These are phyloP conservation scores for Sodiomyces alkalinus DNA, from an alignment of 2,329 filamentous ascomycete species.

Conservation along the genomic window DNA sequence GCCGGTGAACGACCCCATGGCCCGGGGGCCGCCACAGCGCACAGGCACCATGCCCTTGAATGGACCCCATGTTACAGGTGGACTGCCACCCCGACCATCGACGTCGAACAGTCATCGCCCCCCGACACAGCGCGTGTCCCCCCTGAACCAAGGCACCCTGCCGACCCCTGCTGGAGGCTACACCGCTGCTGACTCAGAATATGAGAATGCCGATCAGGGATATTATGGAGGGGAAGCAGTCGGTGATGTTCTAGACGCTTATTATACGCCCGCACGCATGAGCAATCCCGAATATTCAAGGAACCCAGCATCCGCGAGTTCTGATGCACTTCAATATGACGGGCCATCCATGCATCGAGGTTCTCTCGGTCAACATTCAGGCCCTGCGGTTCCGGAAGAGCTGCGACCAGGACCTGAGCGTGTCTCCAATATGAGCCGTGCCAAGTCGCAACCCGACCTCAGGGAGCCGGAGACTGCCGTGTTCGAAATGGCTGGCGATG, in stretches of 20 bases:
- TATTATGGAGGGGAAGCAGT: constrained; percentile 5
- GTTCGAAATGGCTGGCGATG: constrained; percentile 58
- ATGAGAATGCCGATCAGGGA: constrained; percentile 20
- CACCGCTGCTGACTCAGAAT: too few species aligned
- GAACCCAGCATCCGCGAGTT: background rate
- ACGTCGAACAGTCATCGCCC: constrained; percentile 37
- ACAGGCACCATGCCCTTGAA: constrained; percentile 31
- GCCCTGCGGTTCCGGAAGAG: constrained; percentile 19
- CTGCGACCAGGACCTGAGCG: constrained; percentile 34
- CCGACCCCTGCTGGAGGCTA: constrained; percentile 15
- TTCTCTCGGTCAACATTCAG: constrained; percentile 34
- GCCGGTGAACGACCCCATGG: constrained; percentile 31
- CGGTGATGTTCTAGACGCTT: constrained; percentile 12
- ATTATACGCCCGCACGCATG: constrained; percentile 11
- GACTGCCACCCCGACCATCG: constrained; percentile 32
- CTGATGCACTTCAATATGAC: background rate
- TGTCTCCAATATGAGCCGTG: constrained; percentile 38
- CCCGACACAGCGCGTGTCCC: constrained; percentile 37
- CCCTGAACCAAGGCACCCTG: constrained; percentile 24
- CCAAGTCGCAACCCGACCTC: constrained; percentile 54
- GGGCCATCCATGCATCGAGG: constrained; percentile 11
- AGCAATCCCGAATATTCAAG: constrained; percentile 12
- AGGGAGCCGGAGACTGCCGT: constrained; percentile 49
- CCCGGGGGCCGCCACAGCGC: constrained; percentile 16
- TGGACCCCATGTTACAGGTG: constrained; percentile 25